A percentile compares a stretch with the other conserved stretches of the same genome.
Evolutionary conservation across 768 basidiomycete species (phyloP).

Genomic region (Boletus sp.): DNA sequence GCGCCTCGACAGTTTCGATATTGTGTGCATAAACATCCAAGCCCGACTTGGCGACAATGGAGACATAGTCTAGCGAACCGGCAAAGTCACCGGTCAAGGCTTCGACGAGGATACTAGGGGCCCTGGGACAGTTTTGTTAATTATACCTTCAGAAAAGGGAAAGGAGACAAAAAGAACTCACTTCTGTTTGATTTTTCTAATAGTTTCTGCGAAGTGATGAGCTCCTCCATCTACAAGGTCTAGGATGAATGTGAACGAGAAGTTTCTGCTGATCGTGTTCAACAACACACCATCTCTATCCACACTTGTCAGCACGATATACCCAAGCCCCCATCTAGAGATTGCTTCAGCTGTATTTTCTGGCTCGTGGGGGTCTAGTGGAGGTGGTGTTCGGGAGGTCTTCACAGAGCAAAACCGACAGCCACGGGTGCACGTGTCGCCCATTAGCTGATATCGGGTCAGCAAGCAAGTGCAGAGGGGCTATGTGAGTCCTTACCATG

Average conservation of each 20-base stretch:
- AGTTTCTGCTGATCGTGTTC: background rate
- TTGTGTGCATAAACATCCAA: slow-evolving; percentile 99
- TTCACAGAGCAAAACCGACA: slow-evolving; percentile 98
- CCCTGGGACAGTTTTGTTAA: slow-evolving; percentile 45
- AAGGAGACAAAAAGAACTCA: slow-evolving; percentile 31
- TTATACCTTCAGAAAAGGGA: background rate
- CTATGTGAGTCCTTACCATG: slow-evolving; percentile 59
- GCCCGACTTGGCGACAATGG: slow-evolving; percentile 84
- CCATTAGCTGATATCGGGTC: slow-evolving; percentile 73
- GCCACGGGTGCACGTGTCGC: slow-evolving; percentile 96
- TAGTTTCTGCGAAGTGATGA: slow-evolving; percentile 93
- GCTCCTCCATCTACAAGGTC: slow-evolving; percentile 92
- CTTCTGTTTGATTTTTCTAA: slow-evolving; percentile 95
- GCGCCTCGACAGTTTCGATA: slow-evolving; percentile 89
- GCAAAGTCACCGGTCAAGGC: slow-evolving; percentile 94
- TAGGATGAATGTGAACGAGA: slow-evolving; percentile 30
- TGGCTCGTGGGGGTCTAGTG: slow-evolving; percentile 93
- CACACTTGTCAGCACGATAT: slow-evolving; percentile 95
- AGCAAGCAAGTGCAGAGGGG: slow-evolving; percentile 2
- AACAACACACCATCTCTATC: slow-evolving; percentile 82
- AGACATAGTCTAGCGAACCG: slow-evolving; percentile 70
- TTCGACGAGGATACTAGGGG: slow-evolving; percentile 93
- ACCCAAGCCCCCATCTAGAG: slow-evolving; percentile 95
- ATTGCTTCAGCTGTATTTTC: slow-evolving; percentile 99
- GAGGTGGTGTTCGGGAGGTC: slow-evolving; percentile 83